Base-by-base conservation (phyloP, 495 filamentous ascomycete genomes). In the Aspergillus homomorphus region DNA sequence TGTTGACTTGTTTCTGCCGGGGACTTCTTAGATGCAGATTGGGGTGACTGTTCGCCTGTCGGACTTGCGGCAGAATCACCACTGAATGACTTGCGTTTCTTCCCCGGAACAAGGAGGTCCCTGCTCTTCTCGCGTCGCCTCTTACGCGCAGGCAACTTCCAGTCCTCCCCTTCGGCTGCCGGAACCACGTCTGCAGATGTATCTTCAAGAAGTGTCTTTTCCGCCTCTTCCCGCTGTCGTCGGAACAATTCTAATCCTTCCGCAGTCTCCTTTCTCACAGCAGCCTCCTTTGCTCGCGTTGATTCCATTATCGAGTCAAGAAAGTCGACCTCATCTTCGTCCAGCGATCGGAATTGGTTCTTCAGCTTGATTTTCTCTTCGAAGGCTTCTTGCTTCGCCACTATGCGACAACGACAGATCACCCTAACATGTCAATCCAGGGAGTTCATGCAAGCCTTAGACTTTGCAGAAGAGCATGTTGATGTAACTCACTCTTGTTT, bases 361-460 rank as follows among this genome's bases (percentile, higher is more conserved):
- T 88, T 89, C 46, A 98, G 71, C 58, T 87, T 83, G 56, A 84
- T 84, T 62, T 89, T 87, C 72, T 98, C 95, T 72, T 96, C 93
- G 71, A 97, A 96, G 51, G 90, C 91, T 66, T 96, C 92, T 75
- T 98, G 91, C 73, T 98, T 98, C 62, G 91, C 91, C 69, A 89
- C 91, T 94, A 61, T 21, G 60, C 51, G 45, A 45, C 53, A 59
- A 62, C 60, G 50, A 64, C 61, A 57, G 30, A 64, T 69, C 69
- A 71, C 68, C 73, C 82, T 82, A 72, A 79, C 73, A 83, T 80
- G 79, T 86, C 59, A 86, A 81, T 66, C 65, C 42, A 57, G 53
- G 58, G 53, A 19, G 54, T 55, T n/a, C 28, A n/a, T 21, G 51
- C 43, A 43, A 22, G 33, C 14, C 57, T 16, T 15, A 26, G 18